Evolutionary conservation across 2,329 filamentous ascomycete species (phyloP).

Genomic region (Hypoxylon sp.): DNA sequence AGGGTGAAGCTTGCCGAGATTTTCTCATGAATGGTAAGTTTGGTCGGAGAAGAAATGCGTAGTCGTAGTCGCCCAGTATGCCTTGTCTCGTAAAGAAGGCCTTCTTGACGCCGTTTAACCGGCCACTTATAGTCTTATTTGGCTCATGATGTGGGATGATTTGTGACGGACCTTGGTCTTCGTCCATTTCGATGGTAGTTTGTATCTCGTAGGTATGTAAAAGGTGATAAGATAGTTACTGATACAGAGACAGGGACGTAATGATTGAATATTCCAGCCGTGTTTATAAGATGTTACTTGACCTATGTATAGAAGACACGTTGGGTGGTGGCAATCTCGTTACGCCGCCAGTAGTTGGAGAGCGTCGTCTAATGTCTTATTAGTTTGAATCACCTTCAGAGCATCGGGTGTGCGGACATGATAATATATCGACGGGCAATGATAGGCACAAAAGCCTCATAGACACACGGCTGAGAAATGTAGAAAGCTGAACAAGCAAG

Average conservation of each 20-base stretch:
- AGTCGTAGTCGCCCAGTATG: slow-evolving; percentile 89
- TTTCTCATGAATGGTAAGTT: slow-evolving; percentile 87
- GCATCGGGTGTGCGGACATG: neutral
- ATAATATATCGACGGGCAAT: slow-evolving; percentile 5
- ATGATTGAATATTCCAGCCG: slow-evolving; percentile 1
- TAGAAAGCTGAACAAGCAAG: slow-evolving; percentile 4
- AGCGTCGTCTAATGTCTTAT: slow-evolving; percentile 5
- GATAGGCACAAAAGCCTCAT: slow-evolving; percentile 5
- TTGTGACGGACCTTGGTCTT: slow-evolving; percentile 67
- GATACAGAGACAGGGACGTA: neutral
- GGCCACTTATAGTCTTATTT: slow-evolving; percentile 54
- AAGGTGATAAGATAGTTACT: neutral
- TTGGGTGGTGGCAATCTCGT: neutral
- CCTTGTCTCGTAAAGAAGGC: slow-evolving; percentile 75
- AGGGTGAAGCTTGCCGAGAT: slow-evolving; percentile 73
- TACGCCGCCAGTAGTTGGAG: slow-evolving; percentile 1
- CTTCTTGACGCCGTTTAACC: slow-evolving; percentile 55
- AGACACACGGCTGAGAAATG: neutral
- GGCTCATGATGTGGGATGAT: slow-evolving; percentile 61
- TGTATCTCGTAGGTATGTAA: neutral
- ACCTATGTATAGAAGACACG: neutral
- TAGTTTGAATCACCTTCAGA: slow-evolving; percentile 4
- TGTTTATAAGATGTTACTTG: neutral
- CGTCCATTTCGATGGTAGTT: slow-evolving; percentile 62
- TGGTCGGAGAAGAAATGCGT: slow-evolving; percentile 86